Evolutionary conservation across 768 basidiomycete genomes (phyloP).

Genomic region (Trametes sanguinea): DNA sequence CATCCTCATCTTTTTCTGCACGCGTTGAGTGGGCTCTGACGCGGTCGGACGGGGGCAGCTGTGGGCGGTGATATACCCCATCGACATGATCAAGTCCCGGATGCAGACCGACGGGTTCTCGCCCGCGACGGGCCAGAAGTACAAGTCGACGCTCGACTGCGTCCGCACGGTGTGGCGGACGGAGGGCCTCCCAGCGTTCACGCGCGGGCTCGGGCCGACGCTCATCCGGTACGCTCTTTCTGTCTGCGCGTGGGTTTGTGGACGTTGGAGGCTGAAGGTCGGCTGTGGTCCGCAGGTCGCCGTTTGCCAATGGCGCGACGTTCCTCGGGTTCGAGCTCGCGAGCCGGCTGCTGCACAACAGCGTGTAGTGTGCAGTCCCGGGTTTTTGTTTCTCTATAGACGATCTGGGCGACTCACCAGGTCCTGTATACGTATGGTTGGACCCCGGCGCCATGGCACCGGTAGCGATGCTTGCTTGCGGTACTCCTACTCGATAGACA

Average conservation of each 20-base stretch:
- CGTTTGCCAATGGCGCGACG: constrained; percentile 95
- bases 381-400: background rate
- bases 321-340: constrained; percentile 97
- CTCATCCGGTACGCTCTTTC: constrained; percentile 68
- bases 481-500: background rate
- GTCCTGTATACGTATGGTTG: background rate
- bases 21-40: too few relatives aligned
- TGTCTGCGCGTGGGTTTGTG: background rate
- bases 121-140: constrained; percentile 74
- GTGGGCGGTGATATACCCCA: constrained; percentile 93
- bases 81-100: constrained; percentile 95
- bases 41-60: constrained; percentile 45
- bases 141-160: constrained; percentile 80
- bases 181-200: constrained; percentile 86
- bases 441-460: background rate
- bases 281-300: constrained; percentile 55
- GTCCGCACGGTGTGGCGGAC: constrained; percentile 79
- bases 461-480: background rate
- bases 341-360: constrained; percentile 60
- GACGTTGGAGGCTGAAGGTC: background rate
- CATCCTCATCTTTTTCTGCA: background rate
- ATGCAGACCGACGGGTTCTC: constrained; percentile 94
- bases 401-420: constrained; percentile 2
- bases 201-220: constrained; percentile 88
- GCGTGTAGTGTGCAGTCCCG: constrained; percentile 17